Base-by-base conservation (phyloP, 1,284 basidiomycete species). In the Trametes versicolor region DNA sequence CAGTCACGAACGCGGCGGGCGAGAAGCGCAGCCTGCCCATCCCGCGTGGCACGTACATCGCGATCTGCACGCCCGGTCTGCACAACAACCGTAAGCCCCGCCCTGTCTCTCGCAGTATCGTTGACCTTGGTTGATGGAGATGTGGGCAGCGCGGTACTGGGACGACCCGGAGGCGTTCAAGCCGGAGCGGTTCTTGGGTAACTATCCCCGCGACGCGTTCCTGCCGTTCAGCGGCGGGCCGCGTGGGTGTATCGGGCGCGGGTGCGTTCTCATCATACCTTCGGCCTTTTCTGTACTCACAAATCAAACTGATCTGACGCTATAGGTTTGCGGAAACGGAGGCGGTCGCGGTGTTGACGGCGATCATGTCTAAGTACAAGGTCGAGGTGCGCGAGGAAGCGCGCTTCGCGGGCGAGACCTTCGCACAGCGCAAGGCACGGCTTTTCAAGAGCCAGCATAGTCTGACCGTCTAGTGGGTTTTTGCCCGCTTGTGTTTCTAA, bases 81-180 rank as follows among this genome's bases (percentile, higher is more conserved):
- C 86, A 87, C 60, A 74, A 78, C 69, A 80, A 77, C 58, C 74
- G 75, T 76, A 56, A 47, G 74, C 59, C 10, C 55, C 60, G n/a
- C n/a, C n/a, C n/a, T n/a, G n/a, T n/a, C n/a, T n/a, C n/a, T n/a
- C n/a, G n/a, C n/a, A n/a, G n/a, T n/a, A n/a, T n/a, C n/a, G n/a
- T n/a, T n/a, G n/a, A n/a, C n/a, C n/a, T n/a, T n/a, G n/a, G n/a
- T n/a, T n/a, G n/a, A n/a, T n/a, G n/a, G n/a, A n/a, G n/a, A n/a
- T n/a, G n/a, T n/a, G n/a, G n/a, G 13, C 58, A 83, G 82, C 80
- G 56, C 76, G 69, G 15, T 79, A 80, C 70, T 84, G 82, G 82
- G 62, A 73, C 7, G 78, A 83, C 27, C 79, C 81, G 3, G 56
- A 76, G 25, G 68, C 72, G 4, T 85, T 81, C 73, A 76, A 76